Conservation (phyloP, 371 early-diverging fungal species). For the Apophysomyces trapeziformis region DNA sequence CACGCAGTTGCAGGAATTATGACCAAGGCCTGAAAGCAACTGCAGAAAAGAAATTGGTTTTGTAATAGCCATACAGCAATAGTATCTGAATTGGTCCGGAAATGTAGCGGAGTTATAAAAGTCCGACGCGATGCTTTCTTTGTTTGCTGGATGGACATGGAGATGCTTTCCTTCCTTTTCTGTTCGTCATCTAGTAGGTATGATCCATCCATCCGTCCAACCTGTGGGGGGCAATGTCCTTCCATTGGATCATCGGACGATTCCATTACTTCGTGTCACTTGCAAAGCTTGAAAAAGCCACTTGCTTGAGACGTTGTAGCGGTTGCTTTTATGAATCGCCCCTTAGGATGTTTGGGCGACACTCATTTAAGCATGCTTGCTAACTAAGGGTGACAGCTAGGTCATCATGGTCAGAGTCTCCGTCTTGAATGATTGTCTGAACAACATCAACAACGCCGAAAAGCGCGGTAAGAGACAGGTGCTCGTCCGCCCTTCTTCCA, state of each 20-base stretch:
- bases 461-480: constrained; percentile 93
- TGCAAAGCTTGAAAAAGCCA: constrained; percentile 17
- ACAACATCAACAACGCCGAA: constrained; percentile 91
- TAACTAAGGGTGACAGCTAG: constrained; percentile 11
- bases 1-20: too few species aligned
- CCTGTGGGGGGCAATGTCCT: not conserved
- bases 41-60: too few species aligned
- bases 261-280: constrained; percentile 16
- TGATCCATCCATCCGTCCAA: constrained; percentile 22
- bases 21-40: too few species aligned
- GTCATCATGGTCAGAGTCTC: constrained; percentile 22
- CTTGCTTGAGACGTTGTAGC: constrained; percentile 18
- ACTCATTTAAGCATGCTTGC: constrained; percentile 27
- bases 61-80: too few species aligned
- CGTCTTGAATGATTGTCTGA: constrained; percentile 87
- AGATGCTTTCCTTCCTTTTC: not conserved
- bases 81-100: too few species aligned
- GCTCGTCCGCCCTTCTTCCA: constrained; percentile 92
- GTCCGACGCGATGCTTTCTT: too few species aligned
- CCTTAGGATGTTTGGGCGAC: constrained; percentile 21
- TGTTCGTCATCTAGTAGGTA: not conserved
- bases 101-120: too few species aligned
- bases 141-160: too few species aligned
- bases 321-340: constrained; percentile 21
- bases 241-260: constrained; percentile 2